These are phyloP conservation scores for Suillus discolor DNA, from an alignment of 768 basidiomycete species.

Conservation along the genomic window DNA sequence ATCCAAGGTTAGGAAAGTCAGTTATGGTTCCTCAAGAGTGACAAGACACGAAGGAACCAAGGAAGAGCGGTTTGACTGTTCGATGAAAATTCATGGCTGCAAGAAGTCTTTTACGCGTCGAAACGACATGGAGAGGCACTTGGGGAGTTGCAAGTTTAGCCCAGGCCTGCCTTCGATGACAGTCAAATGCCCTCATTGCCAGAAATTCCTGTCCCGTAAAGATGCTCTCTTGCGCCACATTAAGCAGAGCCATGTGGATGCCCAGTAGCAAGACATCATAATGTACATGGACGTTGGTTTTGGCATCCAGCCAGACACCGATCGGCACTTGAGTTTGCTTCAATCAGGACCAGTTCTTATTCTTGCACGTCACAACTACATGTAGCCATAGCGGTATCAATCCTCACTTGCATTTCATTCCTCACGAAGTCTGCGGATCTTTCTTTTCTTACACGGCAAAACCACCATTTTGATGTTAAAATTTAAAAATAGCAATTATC, in stretches of 20 bases:
- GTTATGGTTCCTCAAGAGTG: not conserved
- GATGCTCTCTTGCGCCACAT: slow-evolving; percentile 30
- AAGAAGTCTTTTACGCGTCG: slow-evolving; percentile 7
- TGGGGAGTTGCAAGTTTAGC: slow-evolving; percentile 8
- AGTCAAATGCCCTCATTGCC: slow-evolving; percentile 20
- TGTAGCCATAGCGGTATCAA: slow-evolving; percentile 5
- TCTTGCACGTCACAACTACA: not conserved
- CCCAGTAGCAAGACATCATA: not conserved
- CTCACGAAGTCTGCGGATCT: too few relatives aligned
- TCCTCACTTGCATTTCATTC: not conserved
- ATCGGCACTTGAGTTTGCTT: not conserved
- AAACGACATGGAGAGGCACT: slow-evolving; percentile 9
- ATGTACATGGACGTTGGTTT: not conserved
- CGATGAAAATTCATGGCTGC: slow-evolving; percentile 2
- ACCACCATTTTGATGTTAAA: too few relatives aligned
- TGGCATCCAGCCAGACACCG: not conserved
- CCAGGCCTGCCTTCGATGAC: not conserved
- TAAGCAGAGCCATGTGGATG: slow-evolving; percentile 18
- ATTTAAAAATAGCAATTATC: too few relatives aligned
- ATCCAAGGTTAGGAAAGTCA: not conserved
- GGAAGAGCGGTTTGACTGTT: not conserved
- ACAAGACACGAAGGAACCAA: not conserved
- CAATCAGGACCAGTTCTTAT: too few relatives aligned
- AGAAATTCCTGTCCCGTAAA: slow-evolving; percentile 23
- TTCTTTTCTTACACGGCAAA: too few relatives aligned